These are phyloP conservation scores for Epithele typhae DNA, from an alignment of 768 basidiomycete genomes.

Conservation along the genomic window DNA sequence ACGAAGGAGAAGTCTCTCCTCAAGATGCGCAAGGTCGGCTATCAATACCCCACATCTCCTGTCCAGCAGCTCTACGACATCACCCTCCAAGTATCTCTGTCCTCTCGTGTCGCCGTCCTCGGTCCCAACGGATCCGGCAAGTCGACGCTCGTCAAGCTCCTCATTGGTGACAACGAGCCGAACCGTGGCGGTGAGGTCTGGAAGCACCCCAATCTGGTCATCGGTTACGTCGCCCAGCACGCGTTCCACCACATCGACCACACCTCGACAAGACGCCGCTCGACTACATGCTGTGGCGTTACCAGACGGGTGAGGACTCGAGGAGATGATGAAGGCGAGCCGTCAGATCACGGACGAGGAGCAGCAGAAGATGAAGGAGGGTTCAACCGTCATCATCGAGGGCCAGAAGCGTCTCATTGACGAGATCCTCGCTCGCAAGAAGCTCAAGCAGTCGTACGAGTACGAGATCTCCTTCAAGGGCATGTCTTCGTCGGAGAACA, in stretches of 20 bases:
- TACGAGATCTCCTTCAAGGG: constrained; percentile 97
- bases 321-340: constrained; percentile 91
- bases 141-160: constrained; percentile 93
- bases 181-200: constrained; percentile 97
- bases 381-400: constrained; percentile 78
- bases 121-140: constrained; percentile 99
- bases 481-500: constrained; percentile 94
- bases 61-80: constrained; percentile 94
- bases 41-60: constrained; percentile 87
- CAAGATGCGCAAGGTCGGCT: constrained; percentile 97
- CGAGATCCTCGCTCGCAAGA: constrained; percentile 88
- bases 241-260: constrained; percentile 99
- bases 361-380: constrained; percentile 95
- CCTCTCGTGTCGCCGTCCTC: constrained; percentile 96
- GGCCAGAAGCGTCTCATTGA: constrained; percentile 95
- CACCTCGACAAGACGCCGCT: constrained; percentile 98
- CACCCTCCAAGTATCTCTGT: constrained; percentile 93
- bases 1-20: constrained; percentile 97
- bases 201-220: constrained; percentile 99
- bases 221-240: constrained; percentile 98
- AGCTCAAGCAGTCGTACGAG: constrained; percentile 99
- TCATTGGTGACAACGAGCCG: constrained; percentile 94
- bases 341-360: constrained; percentile 88
- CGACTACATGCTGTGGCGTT: constrained; percentile 99
- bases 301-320: constrained; percentile 99